Evolutionary conservation across 208 protist species (phyloP), one percentile per base, ranked within the genome.

Genomic region (Lotmaria passim): DNA sequence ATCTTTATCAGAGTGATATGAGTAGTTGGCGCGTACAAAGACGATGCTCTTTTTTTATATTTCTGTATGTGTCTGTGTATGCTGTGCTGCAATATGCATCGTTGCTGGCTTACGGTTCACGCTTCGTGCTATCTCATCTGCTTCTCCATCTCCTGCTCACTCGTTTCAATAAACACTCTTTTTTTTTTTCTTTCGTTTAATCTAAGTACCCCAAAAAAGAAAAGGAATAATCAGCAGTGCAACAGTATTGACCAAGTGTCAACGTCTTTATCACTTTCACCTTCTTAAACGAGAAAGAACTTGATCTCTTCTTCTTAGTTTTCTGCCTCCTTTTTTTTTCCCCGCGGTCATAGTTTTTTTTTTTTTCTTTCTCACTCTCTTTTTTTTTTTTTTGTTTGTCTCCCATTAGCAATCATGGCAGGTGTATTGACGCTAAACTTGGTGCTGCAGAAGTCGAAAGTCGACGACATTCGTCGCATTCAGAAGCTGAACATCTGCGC

Each of bases 401-500:
- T 34, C n/a, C 14, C 36, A 21, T 24, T 1, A 7, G 4, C 30
- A 64, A 61, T 23, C 10, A 95, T 93, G 90, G 87, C 90, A 2
- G 90, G 90, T 21, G 75, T 95, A 60, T 80, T 96, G 23, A 96
- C 91, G 7, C 64, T 83, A 14, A 93, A 93, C 48, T 62, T 94
- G 48, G 87, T 94, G 50, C 70, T 93, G 8, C 87, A 93, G 66
- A 93, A 93, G 79, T 82, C 91, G 8, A 93, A 91, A 65, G 75
- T 89, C 23, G 91, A 94, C 43, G 89, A 89, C 50, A 82, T 96
- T 14, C 65, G 58, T 31, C 87, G 90, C 36, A 83, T 97, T 5
- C 72, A 78, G 46, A 94, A 95, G 61, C 73, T 97, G 0, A 97
- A 97, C 66, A 86, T 97, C 19, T 97, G 93, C 58, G 85, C 87